Evolutionary conservation across 2,329 filamentous ascomycete species (phyloP).

Genomic region (Gnomoniopsis sp.): DNA sequence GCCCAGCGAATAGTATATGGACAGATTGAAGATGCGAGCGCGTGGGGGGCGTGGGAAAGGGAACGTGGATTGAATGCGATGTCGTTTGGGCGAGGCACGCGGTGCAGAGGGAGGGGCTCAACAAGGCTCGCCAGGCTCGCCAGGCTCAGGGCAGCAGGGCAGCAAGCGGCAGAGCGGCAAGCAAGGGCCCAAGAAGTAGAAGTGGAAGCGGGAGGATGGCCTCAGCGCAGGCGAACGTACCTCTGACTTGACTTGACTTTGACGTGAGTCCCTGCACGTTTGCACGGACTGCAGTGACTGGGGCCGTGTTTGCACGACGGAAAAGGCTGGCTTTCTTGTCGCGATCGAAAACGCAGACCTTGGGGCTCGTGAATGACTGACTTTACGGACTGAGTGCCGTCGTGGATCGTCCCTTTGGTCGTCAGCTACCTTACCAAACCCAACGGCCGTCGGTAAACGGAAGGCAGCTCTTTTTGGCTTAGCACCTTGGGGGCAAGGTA

Average conservation of each 20-base stretch:
- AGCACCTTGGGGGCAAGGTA: background rate
- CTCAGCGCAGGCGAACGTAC: background rate
- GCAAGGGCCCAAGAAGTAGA: background rate
- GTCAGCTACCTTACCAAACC: background rate
- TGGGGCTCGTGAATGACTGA: background rate
- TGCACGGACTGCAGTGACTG: background rate
- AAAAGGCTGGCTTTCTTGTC: background rate
- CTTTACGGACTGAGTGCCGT: background rate
- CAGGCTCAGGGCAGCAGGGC: too few relatives aligned
- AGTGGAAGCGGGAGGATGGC: background rate
- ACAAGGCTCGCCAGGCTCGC: background rate
- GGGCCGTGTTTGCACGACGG: background rate
- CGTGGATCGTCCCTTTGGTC: background rate
- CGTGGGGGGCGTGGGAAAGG: background rate
- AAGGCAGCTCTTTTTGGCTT: background rate
- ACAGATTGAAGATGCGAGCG: background rate
- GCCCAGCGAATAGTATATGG: background rate
- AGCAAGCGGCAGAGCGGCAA: too few relatives aligned
- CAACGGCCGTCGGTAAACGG: slow-evolving; percentile 2
- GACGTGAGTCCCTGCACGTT: background rate
- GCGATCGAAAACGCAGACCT: background rate
- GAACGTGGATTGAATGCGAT: background rate
- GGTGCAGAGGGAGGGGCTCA: background rate
- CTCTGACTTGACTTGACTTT: background rate
- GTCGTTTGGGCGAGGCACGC: background rate